Base-by-base conservation (phyloP, 2,329 filamentous ascomycete species). In the Didymosphaeria variabile region DNA sequence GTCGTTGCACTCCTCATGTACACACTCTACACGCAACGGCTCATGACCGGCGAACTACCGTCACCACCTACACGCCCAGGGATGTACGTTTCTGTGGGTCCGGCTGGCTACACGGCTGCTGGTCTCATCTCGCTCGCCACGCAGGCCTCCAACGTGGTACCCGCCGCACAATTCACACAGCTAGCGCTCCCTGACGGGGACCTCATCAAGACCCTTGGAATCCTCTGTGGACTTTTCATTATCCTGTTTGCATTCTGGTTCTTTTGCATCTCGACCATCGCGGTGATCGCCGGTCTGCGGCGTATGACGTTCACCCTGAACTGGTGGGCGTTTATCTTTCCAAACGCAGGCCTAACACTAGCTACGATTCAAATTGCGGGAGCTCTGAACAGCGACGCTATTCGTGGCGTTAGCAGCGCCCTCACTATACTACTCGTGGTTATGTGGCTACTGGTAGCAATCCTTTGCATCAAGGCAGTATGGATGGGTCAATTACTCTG, bases 21-120 rank as follows among this genome's bases (percentile, higher is more conserved):
- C 81, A 84, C 91, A 53, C 90, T 89, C 71, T 91, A 90, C 82
- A 85, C 91, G 62, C 87, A 87, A 34, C 85, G 90, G 6, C 80
- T 92, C 21, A 90, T 92, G 86, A 84, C 86, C 60, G 81, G 82
- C 1, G 83, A 88, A 2, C 60, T 86, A 5, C 84, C 84, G 0
- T 70, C 75, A 7, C 75, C 79, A 0, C 58, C 70, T 0, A 75
- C 75, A 1, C 70, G 81, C n/a, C 81, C 80, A 12, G 80, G 80
- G 13, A 85, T 86, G 83, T 86, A 82, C 65, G 82, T 86, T 19
- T 81, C 82, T 0, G 84, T 86, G 3, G 84, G 84, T 0, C 72
- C 72, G 29, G 69, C 72, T 50, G 72, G 68, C 8, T 75, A 75
- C 55, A 75, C 72, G 32, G 69, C 72, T 2, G 70, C 72, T 23